Base-by-base conservation (phyloP, 306 rosid genomes). In the Fragaria iinumae region DNA sequence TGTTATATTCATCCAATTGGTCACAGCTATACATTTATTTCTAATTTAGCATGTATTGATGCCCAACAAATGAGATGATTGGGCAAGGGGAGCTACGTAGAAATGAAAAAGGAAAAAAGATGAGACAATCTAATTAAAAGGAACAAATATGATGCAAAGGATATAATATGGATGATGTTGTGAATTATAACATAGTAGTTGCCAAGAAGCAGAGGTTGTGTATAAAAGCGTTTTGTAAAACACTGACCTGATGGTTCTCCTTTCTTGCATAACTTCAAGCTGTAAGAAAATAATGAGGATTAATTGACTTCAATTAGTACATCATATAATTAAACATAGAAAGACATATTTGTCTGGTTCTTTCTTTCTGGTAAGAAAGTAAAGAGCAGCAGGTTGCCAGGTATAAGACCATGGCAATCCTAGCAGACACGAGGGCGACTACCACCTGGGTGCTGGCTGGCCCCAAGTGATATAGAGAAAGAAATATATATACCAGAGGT, bases 221-320 rank as follows among this genome's bases (percentile, higher is more conserved):
- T 68, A 29, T 49, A 73, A 81, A 55, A 48, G 57, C 17, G 17
- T 39, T 57, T 62, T 80, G 56, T 29, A 80, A 62, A 63, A 74
- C 74, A 91, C 91, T 84, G 43, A 92, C 97, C 97, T 86, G 93
- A 87, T 68, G 89, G 90, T 74, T 92, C 97, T 72, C 93, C 97
- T 84, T 90, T 92, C 88, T 80, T 92, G 88, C 96, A 92, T 79
- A 92, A 82, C 84, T 86, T 90, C 45, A 92, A 79, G 79, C 97
- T 92, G 96, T 70, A 82, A 85, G 76, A 83, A 62, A 34, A 32
- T 10, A 45, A 63, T 45, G 23, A 62, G 13, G 34, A 47, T 29
- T 62, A 12, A 47, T 75, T 45, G 29, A 17, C 10, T 25, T 8
- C 69, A 75, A 8, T 38, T 29, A 11, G 65, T 47, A 75, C 7